A percentile compares a stretch with the other conserved stretches of the same genome.
Conservation (phyloP, 495 filamentous ascomycete species). For the Penicillium paxilli region DNA sequence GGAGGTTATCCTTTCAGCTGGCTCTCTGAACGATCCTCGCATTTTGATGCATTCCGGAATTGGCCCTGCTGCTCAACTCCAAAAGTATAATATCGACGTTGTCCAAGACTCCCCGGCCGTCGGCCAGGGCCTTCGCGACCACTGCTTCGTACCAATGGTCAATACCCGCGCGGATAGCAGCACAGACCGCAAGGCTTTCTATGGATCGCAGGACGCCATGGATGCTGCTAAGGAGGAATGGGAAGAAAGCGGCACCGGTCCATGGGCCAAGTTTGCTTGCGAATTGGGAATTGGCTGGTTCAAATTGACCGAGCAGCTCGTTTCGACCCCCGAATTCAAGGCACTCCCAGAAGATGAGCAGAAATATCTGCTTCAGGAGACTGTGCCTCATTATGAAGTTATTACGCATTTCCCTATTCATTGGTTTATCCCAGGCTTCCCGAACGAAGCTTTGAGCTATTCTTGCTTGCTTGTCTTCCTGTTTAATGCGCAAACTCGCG, state of each 20-base stretch:
- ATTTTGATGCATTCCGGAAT: slow-evolving; percentile 50
- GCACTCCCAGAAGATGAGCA: slow-evolving; percentile 38
- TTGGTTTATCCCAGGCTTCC: slow-evolving; percentile 30
- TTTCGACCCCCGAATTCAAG: slow-evolving; percentile 37
- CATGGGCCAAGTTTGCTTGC: slow-evolving; percentile 40
- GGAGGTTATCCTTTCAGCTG: slow-evolving; percentile 49
- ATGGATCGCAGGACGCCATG: slow-evolving; percentile 27
- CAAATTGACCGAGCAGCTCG: slow-evolving; percentile 41
- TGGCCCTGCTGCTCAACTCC: slow-evolving; percentile 23
- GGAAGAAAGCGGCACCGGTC: slow-evolving; percentile 44
- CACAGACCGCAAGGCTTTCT: slow-evolving; percentile 24
- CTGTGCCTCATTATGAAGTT: slow-evolving; percentile 45
- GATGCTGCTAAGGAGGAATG: slow-evolving; percentile 45
- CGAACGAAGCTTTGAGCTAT: slow-evolving; percentile 20
- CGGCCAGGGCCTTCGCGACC: slow-evolving; percentile 29
- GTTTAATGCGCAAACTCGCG: slow-evolving; percentile 36
- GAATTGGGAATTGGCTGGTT: slow-evolving; percentile 52
- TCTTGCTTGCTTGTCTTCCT: slow-evolving; percentile 23
- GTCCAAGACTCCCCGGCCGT: slow-evolving; percentile 27
- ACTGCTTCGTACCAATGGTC: slow-evolving; percentile 24
- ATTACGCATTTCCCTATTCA: slow-evolving; percentile 31
- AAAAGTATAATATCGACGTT: slow-evolving; percentile 24
- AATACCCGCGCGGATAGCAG: slow-evolving; percentile 22
- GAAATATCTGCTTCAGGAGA: slow-evolving; percentile 34
- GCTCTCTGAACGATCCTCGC: slow-evolving; percentile 45